These are phyloP conservation scores for Neofusicoccum ribis DNA, from an alignment of 2,329 filamentous ascomycete genomes.

Conservation along the genomic window DNA sequence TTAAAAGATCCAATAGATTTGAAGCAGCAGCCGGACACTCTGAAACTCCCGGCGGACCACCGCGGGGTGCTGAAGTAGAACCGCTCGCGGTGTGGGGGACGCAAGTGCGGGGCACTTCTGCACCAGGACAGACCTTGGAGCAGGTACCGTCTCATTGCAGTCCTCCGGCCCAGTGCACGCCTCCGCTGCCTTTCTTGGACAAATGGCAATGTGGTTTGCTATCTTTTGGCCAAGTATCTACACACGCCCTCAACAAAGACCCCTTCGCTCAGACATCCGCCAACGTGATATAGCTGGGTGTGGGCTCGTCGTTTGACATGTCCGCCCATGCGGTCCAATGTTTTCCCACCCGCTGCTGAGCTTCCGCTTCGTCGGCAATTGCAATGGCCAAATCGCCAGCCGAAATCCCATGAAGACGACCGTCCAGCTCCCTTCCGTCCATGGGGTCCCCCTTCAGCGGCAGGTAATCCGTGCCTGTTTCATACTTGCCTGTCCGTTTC, in stretches of 20 bases:
- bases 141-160: background rate
- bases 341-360: conserved; percentile 29
- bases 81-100: background rate
- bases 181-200: too few relatives aligned
- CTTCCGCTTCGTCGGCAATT: conserved; percentile 37
- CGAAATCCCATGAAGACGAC: conserved; percentile 34
- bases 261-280: conserved; percentile 21
- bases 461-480: conserved; percentile 35
- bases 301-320: conserved; percentile 31
- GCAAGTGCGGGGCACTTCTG: background rate
- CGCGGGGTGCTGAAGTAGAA: background rate
- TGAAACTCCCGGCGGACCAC: background rate
- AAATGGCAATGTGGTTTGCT: too few relatives aligned
- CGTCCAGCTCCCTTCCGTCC: conserved; percentile 30
- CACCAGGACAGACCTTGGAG: background rate
- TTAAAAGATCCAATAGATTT: background rate
- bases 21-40: background rate
- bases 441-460: conserved; percentile 29
- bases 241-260: too few relatives aligned
- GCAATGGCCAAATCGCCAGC: conserved; percentile 37
- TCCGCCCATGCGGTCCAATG: conserved; percentile 37
- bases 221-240: too few relatives aligned
- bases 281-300: conserved; percentile 29
- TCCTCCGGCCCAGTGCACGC: too few relatives aligned
- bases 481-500: conserved; percentile 33